A percentile compares a stretch with the other conserved stretches of the same genome.
These are phyloP conservation scores for Acacia concinna DNA, from an alignment of 331 rosid genomes.

Conservation along the genomic window DNA sequence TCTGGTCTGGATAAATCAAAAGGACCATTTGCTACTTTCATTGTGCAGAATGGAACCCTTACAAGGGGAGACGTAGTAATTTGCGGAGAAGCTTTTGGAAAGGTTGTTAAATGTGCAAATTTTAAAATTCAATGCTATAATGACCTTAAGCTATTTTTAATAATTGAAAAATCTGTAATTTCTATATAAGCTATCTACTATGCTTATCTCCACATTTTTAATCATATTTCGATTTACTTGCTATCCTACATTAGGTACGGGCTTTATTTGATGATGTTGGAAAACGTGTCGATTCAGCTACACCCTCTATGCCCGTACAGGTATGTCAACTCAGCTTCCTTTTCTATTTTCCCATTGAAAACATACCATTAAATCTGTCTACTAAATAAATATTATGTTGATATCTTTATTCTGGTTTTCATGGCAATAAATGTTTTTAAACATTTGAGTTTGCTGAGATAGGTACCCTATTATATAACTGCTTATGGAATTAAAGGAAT, in stretches of 20 bases:
- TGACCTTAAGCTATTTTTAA: slow-evolving; percentile 4
- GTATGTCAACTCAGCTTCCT: slow-evolving; percentile 43
- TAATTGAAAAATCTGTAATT: neutral
- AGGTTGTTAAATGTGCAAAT: slow-evolving; percentile 55
- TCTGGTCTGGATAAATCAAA: slow-evolving; percentile 93
- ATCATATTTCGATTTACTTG: slow-evolving; percentile 20
- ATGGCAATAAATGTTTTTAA: neutral
- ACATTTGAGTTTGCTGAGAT: neutral
- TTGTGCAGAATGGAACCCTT: slow-evolving; percentile 92
- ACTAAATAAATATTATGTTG: neutral
- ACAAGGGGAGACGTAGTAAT: slow-evolving; percentile 72
- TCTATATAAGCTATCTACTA: slow-evolving; percentile 1
- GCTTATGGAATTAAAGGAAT: neutral
- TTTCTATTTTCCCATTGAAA: neutral
- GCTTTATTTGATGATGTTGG: slow-evolving; percentile 95
- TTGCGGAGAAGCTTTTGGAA: slow-evolving; percentile 96
- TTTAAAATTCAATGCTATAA: slow-evolving; percentile 15
- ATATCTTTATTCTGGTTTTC: neutral
- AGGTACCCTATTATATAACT: neutral
- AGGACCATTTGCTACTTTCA: slow-evolving; percentile 90
- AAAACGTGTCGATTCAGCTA: slow-evolving; percentile 75
- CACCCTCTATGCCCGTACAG: slow-evolving; percentile 95
- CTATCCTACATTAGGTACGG: slow-evolving; percentile 63
- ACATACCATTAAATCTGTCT: neutral
- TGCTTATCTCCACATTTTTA: slow-evolving; percentile 9